Conservation (phyloP, 2,329 filamentous ascomycete genomes). For the Tolypocladium album region DNA sequence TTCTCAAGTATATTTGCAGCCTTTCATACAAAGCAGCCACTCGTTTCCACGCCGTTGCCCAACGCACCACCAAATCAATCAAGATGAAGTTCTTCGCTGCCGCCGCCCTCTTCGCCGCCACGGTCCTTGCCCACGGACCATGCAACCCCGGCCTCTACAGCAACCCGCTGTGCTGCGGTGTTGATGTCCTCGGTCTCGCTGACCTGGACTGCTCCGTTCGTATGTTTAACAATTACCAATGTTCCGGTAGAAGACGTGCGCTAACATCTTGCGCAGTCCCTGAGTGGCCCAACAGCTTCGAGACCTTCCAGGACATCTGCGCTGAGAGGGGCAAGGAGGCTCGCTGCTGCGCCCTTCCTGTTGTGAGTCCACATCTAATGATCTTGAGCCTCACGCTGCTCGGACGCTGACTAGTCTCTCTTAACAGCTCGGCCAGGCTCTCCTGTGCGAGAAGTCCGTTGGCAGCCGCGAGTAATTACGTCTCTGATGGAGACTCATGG, state of each 20-base stretch:
- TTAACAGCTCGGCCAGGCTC: slow-evolving; percentile 1
- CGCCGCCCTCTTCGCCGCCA: slow-evolving; percentile 2
- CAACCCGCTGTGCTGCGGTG: slow-evolving; percentile 1
- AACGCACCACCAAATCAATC: neutral
- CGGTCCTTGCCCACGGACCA: neutral
- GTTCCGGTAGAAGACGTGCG: neutral
- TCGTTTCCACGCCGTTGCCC: neutral
- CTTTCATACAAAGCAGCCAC: neutral
- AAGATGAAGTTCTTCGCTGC: slow-evolving; percentile 5
- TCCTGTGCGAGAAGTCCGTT: slow-evolving; percentile 3
- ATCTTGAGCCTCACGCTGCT: neutral
- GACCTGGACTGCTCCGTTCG: slow-evolving; percentile 1
- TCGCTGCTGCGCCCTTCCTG: slow-evolving; percentile 1
- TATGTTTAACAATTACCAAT: neutral
- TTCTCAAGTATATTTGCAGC: neutral
- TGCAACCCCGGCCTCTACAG: neutral
- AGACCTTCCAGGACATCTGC: neutral
- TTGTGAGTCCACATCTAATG: neutral
- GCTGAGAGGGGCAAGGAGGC: neutral
- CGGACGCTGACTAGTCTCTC: neutral
- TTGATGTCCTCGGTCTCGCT: neutral
- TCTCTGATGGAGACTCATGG: neutral
- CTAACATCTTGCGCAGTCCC: neutral
- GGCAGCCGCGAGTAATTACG: neutral
- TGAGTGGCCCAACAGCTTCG: neutral